These are phyloP conservation scores for Colletotrichum neosansevieriae DNA, from an alignment of 2,329 filamentous ascomycete genomes.

Conservation along the genomic window DNA sequence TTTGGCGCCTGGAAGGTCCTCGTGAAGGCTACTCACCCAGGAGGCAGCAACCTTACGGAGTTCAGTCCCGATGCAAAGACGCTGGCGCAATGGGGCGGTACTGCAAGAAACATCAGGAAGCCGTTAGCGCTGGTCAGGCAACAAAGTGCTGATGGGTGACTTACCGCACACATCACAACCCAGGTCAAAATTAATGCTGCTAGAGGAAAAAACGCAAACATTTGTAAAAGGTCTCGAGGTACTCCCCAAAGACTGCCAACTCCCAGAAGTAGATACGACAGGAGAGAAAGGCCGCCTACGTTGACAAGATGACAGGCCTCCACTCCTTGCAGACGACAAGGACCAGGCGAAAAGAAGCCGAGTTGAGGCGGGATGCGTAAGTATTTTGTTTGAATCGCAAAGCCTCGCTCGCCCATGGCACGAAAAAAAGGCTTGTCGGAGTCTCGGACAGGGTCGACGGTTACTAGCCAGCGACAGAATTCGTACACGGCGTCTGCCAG, in stretches of 20 bases:
- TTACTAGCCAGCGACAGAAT: neutral
- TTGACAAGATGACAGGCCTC: neutral
- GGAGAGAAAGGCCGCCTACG: neutral
- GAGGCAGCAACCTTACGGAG: too few species aligned
- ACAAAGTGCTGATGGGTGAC: neutral
- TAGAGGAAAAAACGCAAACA: neutral
- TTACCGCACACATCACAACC: conserved; percentile 9
- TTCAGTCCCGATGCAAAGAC: neutral
- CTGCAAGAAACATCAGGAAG: neutral
- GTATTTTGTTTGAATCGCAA: conserved; percentile 10
- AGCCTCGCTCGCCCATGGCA: conserved; percentile 2
- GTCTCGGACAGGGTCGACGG: neutral
- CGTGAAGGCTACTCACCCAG: too few species aligned
- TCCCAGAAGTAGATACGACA: neutral
- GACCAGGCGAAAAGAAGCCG: conserved; percentile 18
- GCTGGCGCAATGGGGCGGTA: neutral
- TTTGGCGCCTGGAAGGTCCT: too few species aligned
- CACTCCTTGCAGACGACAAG: conserved; percentile 5
- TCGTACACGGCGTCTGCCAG: neutral
- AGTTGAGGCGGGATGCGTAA: neutral
- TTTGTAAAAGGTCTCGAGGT: neutral
- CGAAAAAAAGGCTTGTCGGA: neutral
- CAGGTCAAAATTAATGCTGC: neutral
- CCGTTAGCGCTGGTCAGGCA: neutral
- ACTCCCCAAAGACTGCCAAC: neutral